Percentiles rank a stretch among this genome's conserved stretches.
Evolutionary conservation across 306 rosid species (phyloP).

Genomic region (Vigna trinervia): DNA sequence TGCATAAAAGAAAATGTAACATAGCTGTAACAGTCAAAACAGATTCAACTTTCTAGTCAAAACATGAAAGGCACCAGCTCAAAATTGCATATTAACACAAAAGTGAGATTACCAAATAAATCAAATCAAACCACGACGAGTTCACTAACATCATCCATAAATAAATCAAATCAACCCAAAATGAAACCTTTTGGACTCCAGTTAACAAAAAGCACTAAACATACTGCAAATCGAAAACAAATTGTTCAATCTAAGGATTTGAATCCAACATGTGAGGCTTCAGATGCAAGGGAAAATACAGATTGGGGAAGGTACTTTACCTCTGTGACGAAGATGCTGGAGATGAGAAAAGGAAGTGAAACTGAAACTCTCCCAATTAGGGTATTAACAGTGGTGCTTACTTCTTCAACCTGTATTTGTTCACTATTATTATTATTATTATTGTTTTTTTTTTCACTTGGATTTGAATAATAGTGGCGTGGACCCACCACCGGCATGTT

Average conservation of each 20-base stretch:
- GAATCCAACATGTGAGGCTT: not conserved
- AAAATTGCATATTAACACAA: not conserved
- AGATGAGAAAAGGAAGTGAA: not conserved
- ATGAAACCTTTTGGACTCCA: not conserved
- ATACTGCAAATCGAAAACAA: not conserved
- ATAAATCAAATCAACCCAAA: not conserved
- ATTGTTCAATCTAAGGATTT: not conserved
- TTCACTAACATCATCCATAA: not conserved
- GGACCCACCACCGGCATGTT: conserved; percentile 19
- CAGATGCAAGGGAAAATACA: not conserved
- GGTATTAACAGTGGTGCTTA: not conserved
- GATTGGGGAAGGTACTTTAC: not conserved
- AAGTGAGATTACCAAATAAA: not conserved
- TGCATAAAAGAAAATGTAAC: not conserved
- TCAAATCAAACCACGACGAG: not conserved
- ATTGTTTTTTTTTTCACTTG: not conserved
- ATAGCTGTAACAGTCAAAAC: not conserved
- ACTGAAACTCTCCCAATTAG: conserved; percentile 6
- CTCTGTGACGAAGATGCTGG: not conserved
- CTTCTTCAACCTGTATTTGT: conserved; percentile 3
- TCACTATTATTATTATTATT: not conserved
- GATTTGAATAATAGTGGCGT: not conserved
- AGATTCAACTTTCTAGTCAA: conserved; percentile 23
- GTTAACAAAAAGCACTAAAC: not conserved
- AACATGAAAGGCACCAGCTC: not conserved